These are phyloP conservation scores for Teunomyces lycoperdinae DNA, from an alignment of 805 yeast species.

Conservation along the genomic window DNA sequence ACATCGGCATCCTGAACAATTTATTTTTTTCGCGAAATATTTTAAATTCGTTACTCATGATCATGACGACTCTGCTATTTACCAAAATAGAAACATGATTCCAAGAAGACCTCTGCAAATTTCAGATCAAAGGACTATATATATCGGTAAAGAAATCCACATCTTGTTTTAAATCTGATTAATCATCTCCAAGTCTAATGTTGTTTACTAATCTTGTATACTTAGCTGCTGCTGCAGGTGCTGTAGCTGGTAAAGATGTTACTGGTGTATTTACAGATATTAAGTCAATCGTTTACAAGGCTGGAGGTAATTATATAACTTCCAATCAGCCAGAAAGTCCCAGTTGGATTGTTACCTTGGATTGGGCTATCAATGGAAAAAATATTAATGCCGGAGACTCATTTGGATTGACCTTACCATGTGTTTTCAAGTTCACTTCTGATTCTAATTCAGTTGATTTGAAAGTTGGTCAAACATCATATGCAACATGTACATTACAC, in stretches of 20 bases:
- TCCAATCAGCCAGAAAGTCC: slow-evolving; percentile 7
- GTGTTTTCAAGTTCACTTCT: slow-evolving; percentile 15
- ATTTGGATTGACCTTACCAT: slow-evolving; percentile 14
- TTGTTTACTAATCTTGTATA: background rate
- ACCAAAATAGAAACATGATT: background rate
- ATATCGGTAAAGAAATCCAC: background rate
- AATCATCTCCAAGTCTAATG: background rate
- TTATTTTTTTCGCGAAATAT: background rate
- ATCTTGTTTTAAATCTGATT: background rate
- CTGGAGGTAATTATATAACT: background rate
- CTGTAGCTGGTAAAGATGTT: slow-evolving; percentile 7
- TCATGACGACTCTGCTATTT: background rate
- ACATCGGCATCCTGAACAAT: background rate
- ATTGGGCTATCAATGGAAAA: slow-evolving; percentile 9
- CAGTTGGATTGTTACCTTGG: slow-evolving; percentile 12
- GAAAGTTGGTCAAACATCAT: slow-evolving; percentile 8
- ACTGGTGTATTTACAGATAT: slow-evolving; percentile 13
- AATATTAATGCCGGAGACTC: slow-evolving; percentile 15
- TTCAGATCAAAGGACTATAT: background rate
- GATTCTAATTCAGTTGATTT: slow-evolving; percentile 6
- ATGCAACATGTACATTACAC: slow-evolving; percentile 21
- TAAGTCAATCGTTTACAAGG: slow-evolving; percentile 6
- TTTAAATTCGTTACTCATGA: background rate
- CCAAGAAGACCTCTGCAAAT: no score
- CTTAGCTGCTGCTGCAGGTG: slow-evolving; percentile 2